phyloP scores from a whole-genome alignment of 805 yeast genomes.

The Saturnispora bothae region DNA sequence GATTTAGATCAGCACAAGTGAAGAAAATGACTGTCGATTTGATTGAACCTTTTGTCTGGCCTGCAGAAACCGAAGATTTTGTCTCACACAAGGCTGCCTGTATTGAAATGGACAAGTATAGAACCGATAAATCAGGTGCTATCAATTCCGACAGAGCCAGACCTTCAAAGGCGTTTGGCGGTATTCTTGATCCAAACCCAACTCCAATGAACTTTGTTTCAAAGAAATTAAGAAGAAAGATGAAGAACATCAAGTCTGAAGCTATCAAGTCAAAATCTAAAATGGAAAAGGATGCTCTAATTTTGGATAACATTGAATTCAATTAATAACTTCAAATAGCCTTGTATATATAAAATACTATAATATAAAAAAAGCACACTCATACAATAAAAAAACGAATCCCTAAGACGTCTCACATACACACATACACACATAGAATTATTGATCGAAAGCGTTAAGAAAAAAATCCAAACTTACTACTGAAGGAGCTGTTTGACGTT shows the following conservation, averaged over 20 bases:
- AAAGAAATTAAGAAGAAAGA: conserved; percentile 32
- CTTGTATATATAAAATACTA: too few relatives aligned
- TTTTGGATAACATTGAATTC: conserved; percentile 18
- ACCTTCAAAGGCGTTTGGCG: conserved; percentile 67
- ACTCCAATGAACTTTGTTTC: conserved; percentile 61
- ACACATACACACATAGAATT: too few relatives aligned
- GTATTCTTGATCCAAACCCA: conserved; percentile 44
- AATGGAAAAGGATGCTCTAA: conserved; percentile 25
- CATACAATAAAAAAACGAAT: too few relatives aligned
- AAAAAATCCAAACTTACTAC: conserved; percentile 8
- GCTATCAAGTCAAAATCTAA: conserved; percentile 22
- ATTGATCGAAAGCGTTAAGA: neutral
- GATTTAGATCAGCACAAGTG: conserved; percentile 68
- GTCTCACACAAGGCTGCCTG: conserved; percentile 25
- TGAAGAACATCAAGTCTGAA: conserved; percentile 35
- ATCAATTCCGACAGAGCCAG: conserved; percentile 59
- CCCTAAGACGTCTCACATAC: too few relatives aligned
- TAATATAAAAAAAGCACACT: too few relatives aligned
- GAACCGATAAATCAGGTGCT: conserved; percentile 37
- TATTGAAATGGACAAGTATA: conserved; percentile 40
- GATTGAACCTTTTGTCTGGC: conserved; percentile 96
- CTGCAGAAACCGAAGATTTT: conserved; percentile 39
- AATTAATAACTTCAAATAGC: too few relatives aligned
- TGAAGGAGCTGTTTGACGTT: conserved; percentile 3
- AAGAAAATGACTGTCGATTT: conserved; percentile 96